A percentile compares a stretch with the other conserved stretches of the same genome.
phyloP scores from a whole-genome alignment of 306 rosid species.

The Biancaea sappan region DNA sequence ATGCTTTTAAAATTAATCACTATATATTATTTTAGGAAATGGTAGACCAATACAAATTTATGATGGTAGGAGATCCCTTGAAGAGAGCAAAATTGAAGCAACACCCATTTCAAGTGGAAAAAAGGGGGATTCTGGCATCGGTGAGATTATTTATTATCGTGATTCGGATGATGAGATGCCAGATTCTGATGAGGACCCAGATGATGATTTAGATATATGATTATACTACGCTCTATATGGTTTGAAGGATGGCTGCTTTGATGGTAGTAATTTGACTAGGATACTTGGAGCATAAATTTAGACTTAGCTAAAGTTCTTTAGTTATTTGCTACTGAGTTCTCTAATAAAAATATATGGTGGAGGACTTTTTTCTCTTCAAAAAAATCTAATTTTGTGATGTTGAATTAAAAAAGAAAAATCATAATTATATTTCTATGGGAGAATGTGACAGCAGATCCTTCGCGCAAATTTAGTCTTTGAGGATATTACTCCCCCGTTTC shows the following conservation, averaged over 20 bases:
- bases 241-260: background rate
- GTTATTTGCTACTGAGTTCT: background rate
- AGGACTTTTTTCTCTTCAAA: too few relatives aligned
- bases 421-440: background rate
- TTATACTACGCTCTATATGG: background rate
- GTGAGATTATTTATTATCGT: constrained; percentile 86
- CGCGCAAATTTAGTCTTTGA: too few relatives aligned
- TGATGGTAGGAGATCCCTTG: constrained; percentile 78
- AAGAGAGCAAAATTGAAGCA: constrained; percentile 46
- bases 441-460: background rate
- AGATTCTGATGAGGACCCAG: constrained; percentile 98
- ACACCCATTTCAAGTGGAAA: constrained; percentile 38
- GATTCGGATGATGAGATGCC: constrained; percentile 99
- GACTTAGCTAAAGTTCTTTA: background rate
- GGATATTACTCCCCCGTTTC: too few relatives aligned
- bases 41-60: constrained; percentile 80
- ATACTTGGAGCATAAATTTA: background rate
- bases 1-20: constrained; percentile 11
- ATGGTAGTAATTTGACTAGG: background rate
- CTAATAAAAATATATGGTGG: background rate
- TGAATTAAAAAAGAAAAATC: background rate
- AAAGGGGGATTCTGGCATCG: constrained; percentile 57
- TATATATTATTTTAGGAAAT: constrained; percentile 63
- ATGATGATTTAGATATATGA: constrained; percentile 92
- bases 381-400: background rate